phyloP scores from a whole-genome alignment of 352 stramenopile species.

The Phytophthora rubi region DNA sequence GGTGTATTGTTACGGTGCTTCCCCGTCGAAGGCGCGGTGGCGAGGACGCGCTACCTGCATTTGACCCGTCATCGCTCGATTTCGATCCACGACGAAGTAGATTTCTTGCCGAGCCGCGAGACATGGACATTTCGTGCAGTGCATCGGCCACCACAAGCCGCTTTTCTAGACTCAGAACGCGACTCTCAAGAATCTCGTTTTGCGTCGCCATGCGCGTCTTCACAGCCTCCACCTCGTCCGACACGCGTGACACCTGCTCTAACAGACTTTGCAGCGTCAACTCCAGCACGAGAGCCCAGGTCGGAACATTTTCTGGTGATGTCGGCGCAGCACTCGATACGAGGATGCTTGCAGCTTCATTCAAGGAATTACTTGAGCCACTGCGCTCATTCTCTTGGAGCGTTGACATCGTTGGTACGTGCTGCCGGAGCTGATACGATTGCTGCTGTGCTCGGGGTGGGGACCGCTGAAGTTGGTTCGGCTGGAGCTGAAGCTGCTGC shows the following conservation, averaged over 20 bases:
- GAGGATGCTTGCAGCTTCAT: slow-evolving; percentile 4
- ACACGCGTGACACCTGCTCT: slow-evolving; percentile 57
- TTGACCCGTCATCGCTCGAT: slow-evolving; percentile 14
- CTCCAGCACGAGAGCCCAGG: slow-evolving; percentile 63
- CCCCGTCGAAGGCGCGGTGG: slow-evolving; percentile 5
- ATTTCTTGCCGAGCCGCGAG: slow-evolving; percentile 19
- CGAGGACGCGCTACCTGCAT: slow-evolving; percentile 4
- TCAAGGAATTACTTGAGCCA: slow-evolving; percentile 7
- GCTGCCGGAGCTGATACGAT: slow-evolving; percentile 13
- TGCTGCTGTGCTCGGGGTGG: slow-evolving; percentile 14
- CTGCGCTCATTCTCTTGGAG: slow-evolving; percentile 23
- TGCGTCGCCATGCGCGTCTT: slow-evolving; percentile 52
- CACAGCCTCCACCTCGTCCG: slow-evolving; percentile 60
- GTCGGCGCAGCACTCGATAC: neutral
- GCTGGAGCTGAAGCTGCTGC: slow-evolving; percentile 29
- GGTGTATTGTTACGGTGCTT: slow-evolving; percentile 23
- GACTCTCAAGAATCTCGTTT: slow-evolving; percentile 47
- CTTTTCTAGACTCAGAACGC: slow-evolving; percentile 56
- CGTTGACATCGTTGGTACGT: slow-evolving; percentile 18
- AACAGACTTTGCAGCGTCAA: slow-evolving; percentile 62
- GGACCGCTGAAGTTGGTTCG: slow-evolving; percentile 6
- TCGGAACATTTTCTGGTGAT: slow-evolving; percentile 30
- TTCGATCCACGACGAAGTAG: slow-evolving; percentile 27
- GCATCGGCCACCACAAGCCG: slow-evolving; percentile 53
- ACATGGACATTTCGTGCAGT: slow-evolving; percentile 53